Evolutionary conservation across 768 basidiomycete genomes (phyloP).

Genomic region (Suillus americanus): DNA sequence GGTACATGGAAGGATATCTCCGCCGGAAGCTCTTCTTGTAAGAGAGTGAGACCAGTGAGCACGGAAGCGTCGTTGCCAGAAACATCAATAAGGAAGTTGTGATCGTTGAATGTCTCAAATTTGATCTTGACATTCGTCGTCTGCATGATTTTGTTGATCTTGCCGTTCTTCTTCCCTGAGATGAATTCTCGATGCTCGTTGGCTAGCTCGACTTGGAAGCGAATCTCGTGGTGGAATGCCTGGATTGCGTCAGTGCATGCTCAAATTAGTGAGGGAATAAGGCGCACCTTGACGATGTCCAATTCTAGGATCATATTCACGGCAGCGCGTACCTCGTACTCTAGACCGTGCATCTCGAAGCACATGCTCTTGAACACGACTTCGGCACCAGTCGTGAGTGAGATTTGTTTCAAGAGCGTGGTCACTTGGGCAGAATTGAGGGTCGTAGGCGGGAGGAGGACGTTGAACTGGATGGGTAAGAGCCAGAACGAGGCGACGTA

Average conservation of each 20-base stretch:
- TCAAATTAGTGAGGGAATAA: neutral
- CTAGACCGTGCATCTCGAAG: slow-evolving; percentile 95
- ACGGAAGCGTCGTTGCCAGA: slow-evolving; percentile 83
- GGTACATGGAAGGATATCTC: slow-evolving; percentile 99
- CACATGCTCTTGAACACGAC: slow-evolving; percentile 97
- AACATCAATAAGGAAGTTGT: slow-evolving; percentile 93
- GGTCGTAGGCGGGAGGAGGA: slow-evolving; percentile 77
- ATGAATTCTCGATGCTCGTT: slow-evolving; percentile 99
- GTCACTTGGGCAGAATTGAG: slow-evolving; percentile 83
- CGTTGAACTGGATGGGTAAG: slow-evolving; percentile 90
- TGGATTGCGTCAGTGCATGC: slow-evolving; percentile 28
- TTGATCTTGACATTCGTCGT: slow-evolving; percentile 97
- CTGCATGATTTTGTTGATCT: slow-evolving; percentile 99
- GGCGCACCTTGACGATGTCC: slow-evolving; percentile 81
- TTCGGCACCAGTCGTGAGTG: slow-evolving; percentile 86
- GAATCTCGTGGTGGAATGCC: slow-evolving; percentile 96
- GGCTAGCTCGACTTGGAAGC: slow-evolving; percentile 96
- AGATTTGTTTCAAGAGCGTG: slow-evolving; percentile 82
- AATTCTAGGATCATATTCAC: slow-evolving; percentile 86
- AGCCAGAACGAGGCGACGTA: slow-evolving; percentile 99
- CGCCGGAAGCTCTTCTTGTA: slow-evolving; percentile 97
- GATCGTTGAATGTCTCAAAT: slow-evolving; percentile 96
- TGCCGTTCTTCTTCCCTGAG: slow-evolving; percentile 98
- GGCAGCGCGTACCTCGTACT: slow-evolving; percentile 86
- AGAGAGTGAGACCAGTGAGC: slow-evolving; percentile 80